Percentiles rank a stretch among this genome's conserved stretches.
phyloP scores from a whole-genome alignment of 768 basidiomycete species.

The Floccularia luteovirens region DNA sequence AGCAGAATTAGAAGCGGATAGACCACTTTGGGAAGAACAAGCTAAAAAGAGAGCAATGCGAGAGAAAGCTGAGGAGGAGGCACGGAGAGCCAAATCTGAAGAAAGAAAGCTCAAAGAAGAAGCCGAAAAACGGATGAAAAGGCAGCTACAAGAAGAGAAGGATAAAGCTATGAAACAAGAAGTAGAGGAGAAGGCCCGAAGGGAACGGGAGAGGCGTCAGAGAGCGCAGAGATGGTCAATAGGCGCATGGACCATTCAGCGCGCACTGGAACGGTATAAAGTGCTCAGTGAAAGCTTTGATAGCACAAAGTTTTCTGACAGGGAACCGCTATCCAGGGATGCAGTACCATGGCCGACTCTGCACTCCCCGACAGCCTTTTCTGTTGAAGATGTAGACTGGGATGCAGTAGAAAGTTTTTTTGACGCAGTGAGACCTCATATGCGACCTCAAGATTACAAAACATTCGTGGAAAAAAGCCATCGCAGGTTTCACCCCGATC shows the following conservation, averaged over 20 bases:
- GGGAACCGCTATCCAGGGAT: conserved; percentile 48
- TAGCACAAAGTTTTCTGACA: conserved; percentile 41
- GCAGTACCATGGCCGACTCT: conserved; percentile 76
- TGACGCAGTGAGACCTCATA: conserved; percentile 34
- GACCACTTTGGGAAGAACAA: conserved; percentile 53
- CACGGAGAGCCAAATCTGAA: conserved; percentile 25
- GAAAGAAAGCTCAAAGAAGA: conserved; percentile 15
- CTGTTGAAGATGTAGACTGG: conserved; percentile 66
- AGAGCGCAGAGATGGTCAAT: conserved; percentile 50
- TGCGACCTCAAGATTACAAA: conserved; percentile 58
- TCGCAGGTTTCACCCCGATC: conserved; percentile 72
- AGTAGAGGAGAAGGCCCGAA: conserved; percentile 17
- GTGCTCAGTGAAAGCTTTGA: conserved; percentile 58
- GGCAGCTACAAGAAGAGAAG: conserved; percentile 13
- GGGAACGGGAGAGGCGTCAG: conserved; percentile 24
- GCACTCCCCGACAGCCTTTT: conserved; percentile 39
- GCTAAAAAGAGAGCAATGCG: conserved; percentile 35
- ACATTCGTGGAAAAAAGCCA: conserved; percentile 63
- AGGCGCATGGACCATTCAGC: conserved; percentile 54
- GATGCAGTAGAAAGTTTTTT: conserved; percentile 69
- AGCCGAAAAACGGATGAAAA: conserved; percentile 14
- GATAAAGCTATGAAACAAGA: conserved; percentile 15
- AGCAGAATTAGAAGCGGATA: conserved; percentile 57
- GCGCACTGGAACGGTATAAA: conserved; percentile 69
- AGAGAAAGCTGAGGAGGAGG: conserved; percentile 36